Base-by-base conservation (phyloP, 2,329 filamentous ascomycete species). In the Daldinia sp. region DNA sequence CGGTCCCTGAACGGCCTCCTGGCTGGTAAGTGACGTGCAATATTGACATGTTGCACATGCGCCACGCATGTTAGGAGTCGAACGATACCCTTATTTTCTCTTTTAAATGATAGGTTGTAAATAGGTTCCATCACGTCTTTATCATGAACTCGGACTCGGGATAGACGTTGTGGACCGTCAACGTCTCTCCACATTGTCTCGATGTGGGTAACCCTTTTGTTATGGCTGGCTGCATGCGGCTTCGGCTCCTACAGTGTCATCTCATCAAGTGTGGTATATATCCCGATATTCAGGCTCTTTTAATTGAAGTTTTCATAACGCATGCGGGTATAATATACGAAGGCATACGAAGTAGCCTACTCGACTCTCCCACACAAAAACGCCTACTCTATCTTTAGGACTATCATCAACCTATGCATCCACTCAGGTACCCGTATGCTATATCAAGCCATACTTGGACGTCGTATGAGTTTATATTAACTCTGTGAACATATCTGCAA, bases 381-480 rank as follows among this genome's bases (percentile, higher is more conserved):
- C 20, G 20, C 42, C 28, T 44, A 58, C 60, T 5, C n/a, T 53
- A 33, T 59, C 35, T 56, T 51, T 13, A 26, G 28, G n/a, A 59
- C 54, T 46, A 15, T 39, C 20, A 55, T 59, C 20, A 18, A 30
- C 62, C 35, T 55, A 56, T 64, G 13, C 18, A 20, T 57, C 35
- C 33, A 68, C 28, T 64, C 68, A 69, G 66, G 60, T 71, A 69
- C 63, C 65, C 68, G 63, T 60, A 12, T 12, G 12, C 12, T 59
- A 48, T 54, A 66, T 63, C 60, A 46, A 44, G 18, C 35, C 35
- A 33, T 64, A 20, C 48, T 30, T 15, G 44, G 53, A 18, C n/a
- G 51, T 64, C 51, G 57, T 57, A 59, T 60, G 48, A 58, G 53
- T 3, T 56, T 50, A 48, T 23, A 53, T 35, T 37, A 68, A 48